A percentile compares a stretch with the other conserved stretches of the same genome.
Conservation (phyloP, 2,329 filamentous ascomycete species). For the Paracorniculantispora psalliotae region DNA sequence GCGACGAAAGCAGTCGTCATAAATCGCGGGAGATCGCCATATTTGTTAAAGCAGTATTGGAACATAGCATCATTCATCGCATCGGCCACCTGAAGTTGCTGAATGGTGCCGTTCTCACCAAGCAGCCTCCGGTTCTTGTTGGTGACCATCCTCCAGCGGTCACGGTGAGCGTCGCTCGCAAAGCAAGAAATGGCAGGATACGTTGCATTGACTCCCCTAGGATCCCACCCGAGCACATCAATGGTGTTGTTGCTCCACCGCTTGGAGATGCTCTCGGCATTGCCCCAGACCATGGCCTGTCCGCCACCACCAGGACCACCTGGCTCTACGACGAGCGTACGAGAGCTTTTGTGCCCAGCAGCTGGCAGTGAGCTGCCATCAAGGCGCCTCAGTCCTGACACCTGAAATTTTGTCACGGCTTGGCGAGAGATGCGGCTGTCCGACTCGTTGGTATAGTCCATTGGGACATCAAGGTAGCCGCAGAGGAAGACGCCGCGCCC, state of each 20-base stretch:
- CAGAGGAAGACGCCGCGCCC: slow-evolving; percentile 43
- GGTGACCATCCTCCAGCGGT: slow-evolving; percentile 40
- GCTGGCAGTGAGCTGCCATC: slow-evolving; percentile 16
- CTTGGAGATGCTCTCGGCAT: slow-evolving; percentile 31
- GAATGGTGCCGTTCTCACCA: slow-evolving; percentile 19
- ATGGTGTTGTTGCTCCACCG: slow-evolving; percentile 38
- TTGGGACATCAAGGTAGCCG: slow-evolving; percentile 43
- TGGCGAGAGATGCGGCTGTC: slow-evolving; percentile 40
- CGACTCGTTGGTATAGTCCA: slow-evolving; percentile 42
- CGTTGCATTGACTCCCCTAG: slow-evolving; percentile 47
- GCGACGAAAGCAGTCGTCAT: slow-evolving; percentile 42
- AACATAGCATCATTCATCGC: slow-evolving; percentile 43
- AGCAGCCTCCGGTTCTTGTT: slow-evolving; percentile 35
- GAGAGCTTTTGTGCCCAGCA: slow-evolving; percentile 34
- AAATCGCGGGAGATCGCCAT: slow-evolving; percentile 43
- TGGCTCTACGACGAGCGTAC: slow-evolving; percentile 46
- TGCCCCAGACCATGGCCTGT: slow-evolving; percentile 35
- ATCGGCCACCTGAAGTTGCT: slow-evolving; percentile 39
- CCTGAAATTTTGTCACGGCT: slow-evolving; percentile 46
- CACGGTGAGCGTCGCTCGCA: slow-evolving; percentile 39
- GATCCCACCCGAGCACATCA: slow-evolving; percentile 50
- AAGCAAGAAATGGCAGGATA: slow-evolving; percentile 43
- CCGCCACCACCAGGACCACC: slow-evolving; percentile 48
- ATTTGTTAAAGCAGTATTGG: slow-evolving; percentile 35
- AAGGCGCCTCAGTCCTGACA: slow-evolving; percentile 36